Evolutionary conservation across 495 filamentous ascomycete genomes (phyloP).

Genomic region (Neurospora africana): DNA sequence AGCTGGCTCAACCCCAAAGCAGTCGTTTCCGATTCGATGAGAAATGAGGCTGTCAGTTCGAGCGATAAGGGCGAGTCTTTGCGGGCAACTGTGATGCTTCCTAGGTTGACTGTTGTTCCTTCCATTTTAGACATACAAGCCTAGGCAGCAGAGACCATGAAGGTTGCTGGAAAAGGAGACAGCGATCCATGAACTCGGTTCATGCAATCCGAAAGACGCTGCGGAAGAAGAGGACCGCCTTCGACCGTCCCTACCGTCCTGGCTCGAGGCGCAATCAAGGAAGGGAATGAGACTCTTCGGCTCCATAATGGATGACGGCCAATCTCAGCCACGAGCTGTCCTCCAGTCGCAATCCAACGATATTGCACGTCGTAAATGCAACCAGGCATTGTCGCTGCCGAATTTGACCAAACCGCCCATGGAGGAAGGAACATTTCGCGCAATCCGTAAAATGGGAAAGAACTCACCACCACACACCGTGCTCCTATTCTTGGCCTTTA

Average conservation of each 20-base stretch:
- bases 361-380: not conserved
- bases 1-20: not conserved
- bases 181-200: not conserved
- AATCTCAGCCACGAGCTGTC: not conserved
- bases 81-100: constrained; percentile 9
- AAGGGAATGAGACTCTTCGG: not conserved
- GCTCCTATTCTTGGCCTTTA: not conserved
- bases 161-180: not conserved
- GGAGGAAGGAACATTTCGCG: not conserved
- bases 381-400: not conserved
- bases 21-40: constrained; percentile 2
- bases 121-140: constrained; percentile 4
- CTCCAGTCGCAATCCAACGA: not conserved
- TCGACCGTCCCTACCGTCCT: not conserved
- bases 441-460: not conserved
- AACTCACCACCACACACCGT: not conserved
- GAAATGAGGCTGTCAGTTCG: constrained; percentile 9
- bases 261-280: not conserved
- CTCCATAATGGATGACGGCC: not conserved
- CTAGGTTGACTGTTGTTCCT: constrained; percentile 8
- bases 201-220: not conserved
- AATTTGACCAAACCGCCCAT: not conserved
- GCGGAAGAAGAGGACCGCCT: not conserved
- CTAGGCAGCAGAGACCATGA: not conserved
- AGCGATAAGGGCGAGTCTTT: constrained; percentile 12